Evolutionary conservation across 164 flowering plant genomes (phyloP).

Genomic region (Paratinospora sagittata): DNA sequence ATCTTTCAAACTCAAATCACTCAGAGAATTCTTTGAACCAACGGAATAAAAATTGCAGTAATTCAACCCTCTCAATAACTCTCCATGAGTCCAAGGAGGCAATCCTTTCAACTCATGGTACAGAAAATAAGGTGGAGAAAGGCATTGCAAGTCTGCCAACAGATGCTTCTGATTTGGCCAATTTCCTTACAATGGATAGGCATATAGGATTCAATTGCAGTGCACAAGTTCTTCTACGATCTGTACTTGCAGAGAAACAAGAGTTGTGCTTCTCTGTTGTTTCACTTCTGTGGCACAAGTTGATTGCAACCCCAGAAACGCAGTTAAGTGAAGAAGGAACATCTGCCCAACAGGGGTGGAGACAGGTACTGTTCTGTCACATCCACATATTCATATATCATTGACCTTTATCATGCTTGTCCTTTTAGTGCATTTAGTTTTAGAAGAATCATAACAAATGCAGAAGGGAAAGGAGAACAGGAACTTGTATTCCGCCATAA

Average conservation of each 20-base stretch:
- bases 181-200: conserved; percentile 83
- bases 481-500: neutral
- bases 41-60: conserved; percentile 15
- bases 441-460: neutral
- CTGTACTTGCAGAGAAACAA: conserved; percentile 81
- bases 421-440: neutral
- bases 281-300: conserved; percentile 86
- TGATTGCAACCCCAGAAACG: conserved; percentile 86
- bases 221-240: conserved; percentile 60
- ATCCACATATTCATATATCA: neutral
- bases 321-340: conserved; percentile 83
- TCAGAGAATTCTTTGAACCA: conserved; percentile 24
- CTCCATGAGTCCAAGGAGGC: conserved; percentile 31
- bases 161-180: conserved; percentile 94
- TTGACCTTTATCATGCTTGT: neutral
- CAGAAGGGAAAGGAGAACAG: neutral
- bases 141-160: conserved; percentile 48
- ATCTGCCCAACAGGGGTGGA: conserved; percentile 98
- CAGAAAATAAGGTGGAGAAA: conserved; percentile 36
- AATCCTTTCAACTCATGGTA: conserved; percentile 30
- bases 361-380: conserved; percentile 58
- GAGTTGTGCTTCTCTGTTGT: conserved; percentile 91
- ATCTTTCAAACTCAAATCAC: conserved; percentile 23
- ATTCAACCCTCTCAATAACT: conserved; percentile 23
- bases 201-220: conserved; percentile 77